Conservation (phyloP, 1,284 basidiomycete genomes). For the Pseudozyma sp. region DNA sequence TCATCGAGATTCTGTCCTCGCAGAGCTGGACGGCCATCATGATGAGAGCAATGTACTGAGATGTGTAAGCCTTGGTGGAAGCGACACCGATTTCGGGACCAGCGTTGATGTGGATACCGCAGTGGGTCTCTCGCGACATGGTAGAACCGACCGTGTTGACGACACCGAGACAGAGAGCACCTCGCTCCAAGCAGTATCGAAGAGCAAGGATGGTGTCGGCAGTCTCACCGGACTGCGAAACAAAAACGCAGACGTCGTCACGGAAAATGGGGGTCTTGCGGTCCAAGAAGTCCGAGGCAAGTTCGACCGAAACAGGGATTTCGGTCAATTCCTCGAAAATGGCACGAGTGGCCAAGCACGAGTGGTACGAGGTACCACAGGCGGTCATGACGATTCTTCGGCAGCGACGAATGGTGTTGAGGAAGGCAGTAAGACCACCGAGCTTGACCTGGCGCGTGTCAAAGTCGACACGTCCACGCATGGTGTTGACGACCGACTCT, state of each 20-base stretch:
- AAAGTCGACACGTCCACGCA: conserved; percentile 99
- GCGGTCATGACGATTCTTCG: conserved; percentile 96
- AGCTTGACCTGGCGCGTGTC: conserved; percentile 91
- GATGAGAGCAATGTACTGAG: conserved; percentile 96
- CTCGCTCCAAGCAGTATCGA: conserved; percentile 95
- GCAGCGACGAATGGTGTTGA: conserved; percentile 94
- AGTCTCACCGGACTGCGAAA: conserved; percentile 98
- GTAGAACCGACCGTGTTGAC: conserved; percentile 99
- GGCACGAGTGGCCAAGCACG: conserved; percentile 93
- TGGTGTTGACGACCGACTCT: conserved; percentile 99
- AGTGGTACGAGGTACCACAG: conserved; percentile 98
- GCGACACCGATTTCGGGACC: conserved; percentile 99
- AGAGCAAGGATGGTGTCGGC: conserved; percentile 97
- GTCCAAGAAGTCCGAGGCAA: conserved; percentile 98
- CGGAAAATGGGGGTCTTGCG: conserved; percentile 99
- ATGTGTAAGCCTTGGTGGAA: conserved; percentile 99
- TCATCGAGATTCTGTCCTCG: conserved; percentile 94
- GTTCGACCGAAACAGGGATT: conserved; percentile 96
- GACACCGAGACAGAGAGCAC: conserved; percentile 91
- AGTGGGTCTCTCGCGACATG: conserved; percentile 97
- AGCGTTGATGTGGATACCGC: conserved; percentile 99
- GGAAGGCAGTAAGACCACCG: conserved; percentile 93
- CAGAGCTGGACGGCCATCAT: conserved; percentile 98
- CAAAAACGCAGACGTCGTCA: conserved; percentile 96
- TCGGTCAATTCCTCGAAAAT: conserved; percentile 99